Conservation (phyloP, 768 basidiomycete species). For the Termitomyces sp. region DNA sequence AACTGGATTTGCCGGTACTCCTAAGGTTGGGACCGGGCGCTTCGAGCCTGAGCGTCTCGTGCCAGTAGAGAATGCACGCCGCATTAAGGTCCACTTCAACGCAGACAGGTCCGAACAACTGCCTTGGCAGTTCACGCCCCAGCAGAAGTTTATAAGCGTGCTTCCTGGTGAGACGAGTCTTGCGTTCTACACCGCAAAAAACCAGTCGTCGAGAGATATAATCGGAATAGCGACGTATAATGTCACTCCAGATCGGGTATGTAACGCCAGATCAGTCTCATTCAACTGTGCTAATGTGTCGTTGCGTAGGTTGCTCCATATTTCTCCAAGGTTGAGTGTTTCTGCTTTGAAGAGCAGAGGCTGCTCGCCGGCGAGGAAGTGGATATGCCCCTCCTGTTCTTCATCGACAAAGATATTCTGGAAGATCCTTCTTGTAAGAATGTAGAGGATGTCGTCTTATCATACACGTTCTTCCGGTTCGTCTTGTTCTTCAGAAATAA, state of each 20-base stretch:
- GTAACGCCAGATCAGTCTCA: conserved; percentile 16
- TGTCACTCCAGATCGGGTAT: conserved; percentile 93
- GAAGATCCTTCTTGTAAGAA: conserved; percentile 88
- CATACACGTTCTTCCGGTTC: conserved; percentile 97
- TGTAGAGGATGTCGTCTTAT: conserved; percentile 88
- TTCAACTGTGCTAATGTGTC: background rate
- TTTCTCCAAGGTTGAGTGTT: conserved; percentile 99
- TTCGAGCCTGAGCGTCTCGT: conserved; percentile 85
- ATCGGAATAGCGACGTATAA: conserved; percentile 99
- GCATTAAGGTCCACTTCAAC: conserved; percentile 95
- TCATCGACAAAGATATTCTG: conserved; percentile 95
- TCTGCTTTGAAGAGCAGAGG: conserved; percentile 98
- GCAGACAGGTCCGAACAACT: conserved; percentile 86
- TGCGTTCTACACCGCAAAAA: conserved; percentile 94
- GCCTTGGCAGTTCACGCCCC: conserved; percentile 91
- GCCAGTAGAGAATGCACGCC: conserved; percentile 57
- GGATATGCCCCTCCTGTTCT: conserved; percentile 97
- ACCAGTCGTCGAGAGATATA: conserved; percentile 77
- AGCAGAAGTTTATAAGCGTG: conserved; percentile 85
- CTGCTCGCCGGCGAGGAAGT: conserved; percentile 94
- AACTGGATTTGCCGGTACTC: conserved; percentile 95
- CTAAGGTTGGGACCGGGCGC: conserved; percentile 79
- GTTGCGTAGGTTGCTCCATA: conserved; percentile 85
- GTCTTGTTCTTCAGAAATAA: conserved; percentile 16
- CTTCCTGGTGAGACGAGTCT: conserved; percentile 94